phyloP scores from a whole-genome alignment of 1,139 yeast species.

The Candida sp. region DNA sequence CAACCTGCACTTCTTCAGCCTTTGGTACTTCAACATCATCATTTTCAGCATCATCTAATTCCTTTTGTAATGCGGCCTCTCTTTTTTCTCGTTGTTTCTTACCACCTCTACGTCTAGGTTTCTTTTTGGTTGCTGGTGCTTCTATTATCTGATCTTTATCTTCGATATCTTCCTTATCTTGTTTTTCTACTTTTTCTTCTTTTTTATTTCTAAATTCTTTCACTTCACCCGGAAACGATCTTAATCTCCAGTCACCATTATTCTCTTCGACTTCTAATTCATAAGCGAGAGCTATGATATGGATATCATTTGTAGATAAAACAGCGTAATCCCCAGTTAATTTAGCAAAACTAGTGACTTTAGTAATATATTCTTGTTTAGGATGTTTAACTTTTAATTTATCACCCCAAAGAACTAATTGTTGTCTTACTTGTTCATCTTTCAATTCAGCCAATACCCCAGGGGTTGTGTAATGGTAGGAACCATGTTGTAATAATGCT shows the following conservation, averaged over 20 bases:
- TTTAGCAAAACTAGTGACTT: conserved; percentile 73
- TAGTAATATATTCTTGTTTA: conserved; percentile 54
- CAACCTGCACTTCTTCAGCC: conserved; percentile 7
- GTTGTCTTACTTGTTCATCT: conserved; percentile 81
- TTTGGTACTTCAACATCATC: conserved; percentile 8
- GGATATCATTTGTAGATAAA: conserved; percentile 86
- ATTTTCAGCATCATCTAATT: conserved; percentile 13
- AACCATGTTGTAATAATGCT: conserved; percentile 66
- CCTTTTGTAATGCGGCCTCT: conserved; percentile 31
- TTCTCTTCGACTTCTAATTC: conserved; percentile 76
- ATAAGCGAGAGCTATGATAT: conserved; percentile 85
- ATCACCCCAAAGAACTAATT: conserved; percentile 76
- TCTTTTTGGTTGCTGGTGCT: conserved; percentile 21
- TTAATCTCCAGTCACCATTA: conserved; percentile 64
- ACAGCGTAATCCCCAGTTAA: conserved; percentile 91
- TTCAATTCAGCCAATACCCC: conserved; percentile 84
- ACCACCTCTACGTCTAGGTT: conserved; percentile 60
- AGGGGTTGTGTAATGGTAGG: conserved; percentile 79
- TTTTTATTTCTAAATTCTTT: conserved; percentile 12
- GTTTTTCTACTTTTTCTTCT: conserved; percentile 10
- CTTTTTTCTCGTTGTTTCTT: conserved; percentile 58
- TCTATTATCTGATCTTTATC: conserved; percentile 6
- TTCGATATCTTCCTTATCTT: conserved; percentile 9
- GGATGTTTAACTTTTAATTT: conserved; percentile 71
- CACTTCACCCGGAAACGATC: conserved; percentile 69